Conservation (phyloP, 2,329 filamentous ascomycete species). For the Septoria linicola region DNA sequence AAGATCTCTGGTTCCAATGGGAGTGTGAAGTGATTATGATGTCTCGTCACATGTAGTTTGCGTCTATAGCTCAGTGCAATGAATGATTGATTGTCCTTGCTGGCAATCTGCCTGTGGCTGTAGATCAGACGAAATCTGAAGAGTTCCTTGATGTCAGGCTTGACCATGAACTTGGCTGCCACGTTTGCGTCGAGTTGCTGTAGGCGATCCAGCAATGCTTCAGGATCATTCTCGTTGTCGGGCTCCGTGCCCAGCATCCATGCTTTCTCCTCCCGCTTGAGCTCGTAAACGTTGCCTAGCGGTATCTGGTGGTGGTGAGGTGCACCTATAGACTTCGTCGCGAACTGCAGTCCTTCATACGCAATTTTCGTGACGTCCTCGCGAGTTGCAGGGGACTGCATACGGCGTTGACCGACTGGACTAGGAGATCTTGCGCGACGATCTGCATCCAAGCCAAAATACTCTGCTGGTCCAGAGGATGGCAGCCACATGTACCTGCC, state of each 20-base stretch:
- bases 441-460: conserved; percentile 22
- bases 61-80: conserved; percentile 48
- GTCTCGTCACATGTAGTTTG: conserved; percentile 35
- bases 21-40: conserved; percentile 40
- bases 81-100: conserved; percentile 41
- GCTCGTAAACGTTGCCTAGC: conserved; percentile 31
- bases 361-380: conserved; percentile 2
- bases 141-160: conserved; percentile 33
- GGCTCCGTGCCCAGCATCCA: conserved; percentile 31
- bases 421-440: conserved; percentile 23
- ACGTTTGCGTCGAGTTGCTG: conserved; percentile 26
- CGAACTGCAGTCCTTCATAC: conserved; percentile 24
- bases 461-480: conserved; percentile 20
- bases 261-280: conserved; percentile 30
- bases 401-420: conserved; percentile 17
- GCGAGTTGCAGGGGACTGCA: conserved; percentile 1
- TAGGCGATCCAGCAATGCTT: conserved; percentile 29
- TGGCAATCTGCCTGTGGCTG: conserved; percentile 35
- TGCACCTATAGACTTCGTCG: conserved; percentile 27
- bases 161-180: conserved; percentile 35
- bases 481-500: conserved; percentile 25
- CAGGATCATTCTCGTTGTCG: conserved; percentile 31
- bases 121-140: conserved; percentile 43
- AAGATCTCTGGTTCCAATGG: conserved; percentile 43
- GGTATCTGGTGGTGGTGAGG: conserved; percentile 28